Percentiles rank a stretch among this genome's conserved stretches.
These are phyloP conservation scores for Candida hispaniensis DNA, from an alignment of 805 yeast species.

Conservation along the genomic window DNA sequence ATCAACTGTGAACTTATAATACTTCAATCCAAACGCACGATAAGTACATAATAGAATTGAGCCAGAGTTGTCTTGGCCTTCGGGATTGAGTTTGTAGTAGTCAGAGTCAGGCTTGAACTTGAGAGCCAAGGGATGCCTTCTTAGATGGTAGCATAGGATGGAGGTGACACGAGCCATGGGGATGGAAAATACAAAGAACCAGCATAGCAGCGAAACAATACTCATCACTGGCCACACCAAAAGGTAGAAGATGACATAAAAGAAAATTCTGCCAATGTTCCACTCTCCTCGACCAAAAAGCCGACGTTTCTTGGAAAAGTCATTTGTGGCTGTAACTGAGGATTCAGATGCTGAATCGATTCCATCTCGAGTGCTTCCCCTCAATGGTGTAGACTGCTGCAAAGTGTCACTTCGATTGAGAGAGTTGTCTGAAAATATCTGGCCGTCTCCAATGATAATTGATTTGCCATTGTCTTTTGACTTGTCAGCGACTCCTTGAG, in stretches of 20 bases:
- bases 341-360: constrained; percentile 8
- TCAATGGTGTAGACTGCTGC: constrained; percentile 12
- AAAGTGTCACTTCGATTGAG: too few relatives aligned
- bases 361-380: constrained; percentile 1
- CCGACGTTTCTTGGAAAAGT: constrained; percentile 31
- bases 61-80: constrained; percentile 36
- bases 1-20: constrained; percentile 90
- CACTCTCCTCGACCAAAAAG: constrained; percentile 88
- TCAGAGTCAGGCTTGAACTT: constrained; percentile 45
- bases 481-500: constrained; percentile 23
- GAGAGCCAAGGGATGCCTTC: constrained; percentile 86
- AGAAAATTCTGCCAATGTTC: constrained; percentile 72
- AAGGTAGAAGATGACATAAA: constrained; percentile 59
- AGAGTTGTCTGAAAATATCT: too few relatives aligned
- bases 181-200: constrained; percentile 79
- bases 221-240: constrained; percentile 57
- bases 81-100: constrained; percentile 24
- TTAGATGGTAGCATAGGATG: constrained; percentile 61
- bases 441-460: constrained; percentile 11
- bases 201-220: constrained; percentile 48
- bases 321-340: constrained; percentile 3
- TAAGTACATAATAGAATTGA: constrained; percentile 73
- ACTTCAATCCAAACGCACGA: constrained; percentile 83
- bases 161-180: constrained; percentile 81
- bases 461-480: constrained; percentile 18